Evolutionary conservation across 176 grass and related monocot genomes (phyloP).

Genomic region (Elaeis guineensis): DNA sequence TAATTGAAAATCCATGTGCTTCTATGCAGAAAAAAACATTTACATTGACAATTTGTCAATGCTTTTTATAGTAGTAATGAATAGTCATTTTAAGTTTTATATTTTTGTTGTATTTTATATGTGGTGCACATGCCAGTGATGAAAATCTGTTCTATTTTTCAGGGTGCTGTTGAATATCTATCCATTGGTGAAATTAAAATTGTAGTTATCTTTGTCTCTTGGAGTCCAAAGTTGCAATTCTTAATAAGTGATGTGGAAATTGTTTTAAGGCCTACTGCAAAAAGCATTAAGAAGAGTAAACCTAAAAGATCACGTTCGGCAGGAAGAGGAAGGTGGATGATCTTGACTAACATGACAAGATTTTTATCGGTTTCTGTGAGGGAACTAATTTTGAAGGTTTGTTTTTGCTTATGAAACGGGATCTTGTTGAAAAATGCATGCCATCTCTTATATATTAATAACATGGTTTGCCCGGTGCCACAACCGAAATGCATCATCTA

Average conservation of each 20-base stretch:
- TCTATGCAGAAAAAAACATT: too few species aligned
- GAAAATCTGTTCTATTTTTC: constrained; percentile 20
- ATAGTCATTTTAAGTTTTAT: neutral
- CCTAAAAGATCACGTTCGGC: constrained; percentile 30
- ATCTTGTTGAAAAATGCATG: too few species aligned
- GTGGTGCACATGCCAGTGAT: too few species aligned
- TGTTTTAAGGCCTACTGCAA: constrained; percentile 49
- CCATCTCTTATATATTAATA: too few species aligned
- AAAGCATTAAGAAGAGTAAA: constrained; percentile 57
- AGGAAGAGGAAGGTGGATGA: constrained; percentile 54
- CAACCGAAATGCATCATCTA: too few species aligned
- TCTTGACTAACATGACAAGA: constrained; percentile 47
- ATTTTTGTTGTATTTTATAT: neutral
- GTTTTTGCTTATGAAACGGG: neutral
- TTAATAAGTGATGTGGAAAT: constrained; percentile 66
- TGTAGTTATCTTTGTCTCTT: constrained; percentile 40
- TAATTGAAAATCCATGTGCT: too few species aligned
- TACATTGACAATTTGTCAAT: too few species aligned
- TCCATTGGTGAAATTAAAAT: constrained; percentile 67
- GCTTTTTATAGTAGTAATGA: too few species aligned
- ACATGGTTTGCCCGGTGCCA: too few species aligned
- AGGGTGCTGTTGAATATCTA: constrained; percentile 67
- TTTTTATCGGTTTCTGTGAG: constrained; percentile 56
- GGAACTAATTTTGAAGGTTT: constrained; percentile 82
- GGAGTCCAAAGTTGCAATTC: constrained; percentile 52